Base-by-base conservation (phyloP, 2,329 filamentous ascomycete genomes). In the Colletotrichum abscissum region DNA sequence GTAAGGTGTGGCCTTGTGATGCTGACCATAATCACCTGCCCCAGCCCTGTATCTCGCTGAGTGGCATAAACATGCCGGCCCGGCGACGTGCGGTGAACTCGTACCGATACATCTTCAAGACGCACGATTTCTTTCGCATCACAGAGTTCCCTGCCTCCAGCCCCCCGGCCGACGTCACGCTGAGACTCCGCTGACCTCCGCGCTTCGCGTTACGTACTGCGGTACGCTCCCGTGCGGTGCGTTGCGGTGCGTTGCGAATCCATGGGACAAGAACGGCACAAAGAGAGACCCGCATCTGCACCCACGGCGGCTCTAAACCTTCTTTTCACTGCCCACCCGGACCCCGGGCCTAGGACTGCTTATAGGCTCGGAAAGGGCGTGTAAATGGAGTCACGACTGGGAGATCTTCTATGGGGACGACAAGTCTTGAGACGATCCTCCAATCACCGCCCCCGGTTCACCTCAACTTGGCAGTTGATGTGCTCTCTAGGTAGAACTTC, bases 281-380 rank as follows among this genome's bases (percentile, higher is more conserved):
- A 49, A 30, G 19, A 3, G 26, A 55, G 38, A 24, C 35, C 63
- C 46, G 56, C 56, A 71, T 55, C 63, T 71, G 26, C 57, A 62
- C 57, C 46, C 69, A 62, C 69, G 56, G 56, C 63, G 63, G 69
- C 69, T 71, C 69, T 57, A 63, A 71, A 71, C 63, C 69, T 67
- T 71, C 56, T 71, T 71, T 71, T 35, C 63, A 67, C 63, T 14
- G 56, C 22, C 57, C 57, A 57, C 24, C 35, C 42, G 16, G 7
- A 7, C 38, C 59, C 19, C 42, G 42, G 42, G 42, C 42, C 42
- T 49, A 19, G 19, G 59, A 4, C 59, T 49, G 5, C 6, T 60
- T 14, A 28, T 49, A 30, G 26, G 59, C 38, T 30, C 9, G 6
- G 24, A 30, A 62, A 46, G 58, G 58, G 58, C 24, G 35, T 62